Conservation (phyloP, 2,329 filamentous ascomycete species). For the Fusarium sp. region DNA sequence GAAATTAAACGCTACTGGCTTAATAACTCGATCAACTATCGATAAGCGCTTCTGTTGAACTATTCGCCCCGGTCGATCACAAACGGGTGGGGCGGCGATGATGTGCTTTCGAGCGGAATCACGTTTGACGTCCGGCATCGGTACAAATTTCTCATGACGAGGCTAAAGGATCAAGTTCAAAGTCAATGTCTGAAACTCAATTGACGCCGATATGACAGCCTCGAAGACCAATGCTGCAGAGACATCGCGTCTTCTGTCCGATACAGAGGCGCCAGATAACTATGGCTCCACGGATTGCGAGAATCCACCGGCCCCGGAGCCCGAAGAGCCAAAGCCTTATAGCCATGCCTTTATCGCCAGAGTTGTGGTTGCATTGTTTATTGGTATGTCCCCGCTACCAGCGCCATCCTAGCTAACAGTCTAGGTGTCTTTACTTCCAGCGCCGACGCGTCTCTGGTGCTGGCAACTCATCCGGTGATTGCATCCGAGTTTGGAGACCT, state of each 20-base stretch:
- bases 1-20: too few relatives aligned
- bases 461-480: constrained; percentile 76
- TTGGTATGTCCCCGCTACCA: constrained; percentile 21
- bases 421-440: constrained; percentile 74
- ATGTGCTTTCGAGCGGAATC: constrained; percentile 13
- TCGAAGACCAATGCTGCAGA: constrained; percentile 11
- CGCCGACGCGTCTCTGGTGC: constrained; percentile 74
- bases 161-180: not conserved
- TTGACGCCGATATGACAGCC: not conserved
- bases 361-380: constrained; percentile 34
- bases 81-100: constrained; percentile 10
- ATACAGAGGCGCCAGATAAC: not conserved
- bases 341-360: constrained; percentile 36
- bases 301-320: not conserved
- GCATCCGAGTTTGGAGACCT: constrained; percentile 73
- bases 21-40: not conserved
- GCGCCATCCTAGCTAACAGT: not conserved
- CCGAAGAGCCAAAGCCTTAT: constrained; percentile 21
- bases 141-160: not conserved
- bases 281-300: constrained; percentile 31
- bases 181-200: not conserved
- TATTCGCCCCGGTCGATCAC: not conserved
- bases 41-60: not conserved
- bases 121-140: not conserved
- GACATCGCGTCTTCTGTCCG: constrained; percentile 20